Conservation (phyloP, 345 rosid species). For the Gossypium ekmanianum region DNA sequence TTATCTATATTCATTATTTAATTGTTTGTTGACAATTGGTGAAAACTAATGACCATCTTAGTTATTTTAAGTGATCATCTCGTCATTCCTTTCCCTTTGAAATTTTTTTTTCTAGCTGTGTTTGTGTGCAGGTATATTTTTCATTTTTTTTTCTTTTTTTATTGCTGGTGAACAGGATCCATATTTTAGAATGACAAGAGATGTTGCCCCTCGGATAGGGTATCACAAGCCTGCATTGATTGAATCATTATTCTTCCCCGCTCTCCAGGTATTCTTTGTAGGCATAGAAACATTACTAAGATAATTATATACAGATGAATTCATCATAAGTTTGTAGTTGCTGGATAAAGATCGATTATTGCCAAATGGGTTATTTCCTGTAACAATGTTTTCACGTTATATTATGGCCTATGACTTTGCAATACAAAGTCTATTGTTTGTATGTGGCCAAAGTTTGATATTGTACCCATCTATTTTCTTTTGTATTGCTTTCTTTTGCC, state of each 20-base stretch:
- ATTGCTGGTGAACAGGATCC: slow-evolving; percentile 67
- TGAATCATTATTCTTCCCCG: slow-evolving; percentile 80
- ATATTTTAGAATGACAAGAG: slow-evolving; percentile 95
- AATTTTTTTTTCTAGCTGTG: neutral
- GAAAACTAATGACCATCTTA: neutral
- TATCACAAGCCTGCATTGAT: slow-evolving; percentile 90
- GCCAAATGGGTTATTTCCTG: neutral
- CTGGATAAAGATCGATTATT: neutral
- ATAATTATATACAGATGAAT: neutral
- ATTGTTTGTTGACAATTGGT: neutral
- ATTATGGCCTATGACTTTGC: neutral
- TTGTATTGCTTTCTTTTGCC: neutral
- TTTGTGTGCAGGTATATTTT: neutral
- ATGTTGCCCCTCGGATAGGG: slow-evolving; percentile 93
- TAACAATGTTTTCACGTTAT: neutral
- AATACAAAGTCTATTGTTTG: neutral
- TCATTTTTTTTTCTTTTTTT: neutral
- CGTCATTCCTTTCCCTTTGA: neutral
- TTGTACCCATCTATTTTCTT: neutral
- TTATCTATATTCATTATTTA: neutral
- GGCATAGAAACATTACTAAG: neutral
- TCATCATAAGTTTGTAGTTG: neutral
- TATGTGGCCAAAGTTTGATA: neutral
- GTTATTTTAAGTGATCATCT: slow-evolving; percentile 1
- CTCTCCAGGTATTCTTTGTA: slow-evolving; percentile 55